phyloP scores from a whole-genome alignment of 495 filamentous ascomycete genomes.

The Talaromyces borbonicus region DNA sequence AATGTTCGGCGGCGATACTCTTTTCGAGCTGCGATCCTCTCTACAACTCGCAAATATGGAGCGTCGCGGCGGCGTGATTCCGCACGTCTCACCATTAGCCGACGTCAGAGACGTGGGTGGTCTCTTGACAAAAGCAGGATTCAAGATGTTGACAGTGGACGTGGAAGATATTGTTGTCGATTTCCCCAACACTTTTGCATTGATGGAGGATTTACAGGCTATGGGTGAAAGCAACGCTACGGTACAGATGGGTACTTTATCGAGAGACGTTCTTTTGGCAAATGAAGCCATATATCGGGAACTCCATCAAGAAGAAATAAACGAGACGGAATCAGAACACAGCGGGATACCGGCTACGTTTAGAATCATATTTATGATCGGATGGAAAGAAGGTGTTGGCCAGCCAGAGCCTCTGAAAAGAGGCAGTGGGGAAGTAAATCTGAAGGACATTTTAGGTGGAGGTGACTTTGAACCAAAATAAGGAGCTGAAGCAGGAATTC shows the following conservation, averaged over 20 bases:
- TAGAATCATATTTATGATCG: constrained; percentile 91
- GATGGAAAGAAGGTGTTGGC: constrained; percentile 79
- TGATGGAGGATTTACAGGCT: constrained; percentile 87
- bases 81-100: constrained; percentile 79
- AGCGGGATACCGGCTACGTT: constrained; percentile 82
- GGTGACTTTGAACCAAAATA: constrained; percentile 34
- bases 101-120: constrained; percentile 90
- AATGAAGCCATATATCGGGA: constrained; percentile 81
- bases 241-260: constrained; percentile 61
- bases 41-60: constrained; percentile 90
- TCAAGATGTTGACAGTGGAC: constrained; percentile 93
- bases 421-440: constrained; percentile 71
- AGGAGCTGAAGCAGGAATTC: constrained; percentile 9
- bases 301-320: constrained; percentile 57
- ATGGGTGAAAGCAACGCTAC: constrained; percentile 93
- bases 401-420: constrained; percentile 71
- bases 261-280: constrained; percentile 77
- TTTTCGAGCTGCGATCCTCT: constrained; percentile 90
- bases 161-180: constrained; percentile 95
- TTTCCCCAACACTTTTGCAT: constrained; percentile 81
- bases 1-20: constrained; percentile 90
- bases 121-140: constrained; percentile 75
- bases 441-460: constrained; percentile 72
- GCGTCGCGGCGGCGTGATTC: constrained; percentile 74
- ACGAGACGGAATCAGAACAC: constrained; percentile 34